Evolutionary conservation across 371 early-diverging fungal species (phyloP).

Genomic region (Chytridiales sp.): DNA sequence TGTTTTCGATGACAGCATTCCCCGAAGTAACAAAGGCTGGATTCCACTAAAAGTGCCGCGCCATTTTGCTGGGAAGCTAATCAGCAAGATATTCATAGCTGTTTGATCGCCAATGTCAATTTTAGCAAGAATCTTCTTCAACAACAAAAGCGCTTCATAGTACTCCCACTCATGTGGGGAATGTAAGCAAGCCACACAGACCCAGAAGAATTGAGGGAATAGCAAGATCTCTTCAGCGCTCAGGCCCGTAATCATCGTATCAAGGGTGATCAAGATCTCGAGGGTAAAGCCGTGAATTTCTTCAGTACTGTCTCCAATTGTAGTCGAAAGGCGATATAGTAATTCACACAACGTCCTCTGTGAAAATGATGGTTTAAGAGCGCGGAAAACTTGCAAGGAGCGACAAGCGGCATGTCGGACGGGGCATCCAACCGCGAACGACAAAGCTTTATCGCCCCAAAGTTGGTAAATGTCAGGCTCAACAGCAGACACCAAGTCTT

Average conservation of each 20-base stretch:
- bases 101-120: slow-evolving; percentile 47
- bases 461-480: slow-evolving; percentile 72
- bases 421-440: slow-evolving; percentile 89
- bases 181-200: slow-evolving; percentile 70
- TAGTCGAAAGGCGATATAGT: slow-evolving; percentile 77
- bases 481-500: slow-evolving; percentile 60
- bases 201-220: slow-evolving; percentile 84
- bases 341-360: slow-evolving; percentile 81
- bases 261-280: slow-evolving; percentile 75
- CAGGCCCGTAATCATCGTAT: slow-evolving; percentile 63
- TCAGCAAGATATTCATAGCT: slow-evolving; percentile 35
- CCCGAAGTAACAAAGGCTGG: slow-evolving; percentile 73
- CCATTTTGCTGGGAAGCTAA: slow-evolving; percentile 77
- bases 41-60: slow-evolving; percentile 71
- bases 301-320: slow-evolving; percentile 75
- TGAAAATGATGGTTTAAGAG: slow-evolving; percentile 72
- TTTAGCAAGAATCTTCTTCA: slow-evolving; percentile 64
- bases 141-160: slow-evolving; percentile 61
- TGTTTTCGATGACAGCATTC: slow-evolving; percentile 62
- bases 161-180: slow-evolving; percentile 79
- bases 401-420: slow-evolving; percentile 87
- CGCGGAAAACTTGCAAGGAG: slow-evolving; percentile 84
- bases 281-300: slow-evolving; percentile 86
- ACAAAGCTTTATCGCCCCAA: slow-evolving; percentile 86
- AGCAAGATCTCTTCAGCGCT: slow-evolving; percentile 56